These are phyloP conservation scores for Sclerotinia sclerotiorum DNA, from an alignment of 2,329 filamentous ascomycete species.

Conservation along the genomic window DNA sequence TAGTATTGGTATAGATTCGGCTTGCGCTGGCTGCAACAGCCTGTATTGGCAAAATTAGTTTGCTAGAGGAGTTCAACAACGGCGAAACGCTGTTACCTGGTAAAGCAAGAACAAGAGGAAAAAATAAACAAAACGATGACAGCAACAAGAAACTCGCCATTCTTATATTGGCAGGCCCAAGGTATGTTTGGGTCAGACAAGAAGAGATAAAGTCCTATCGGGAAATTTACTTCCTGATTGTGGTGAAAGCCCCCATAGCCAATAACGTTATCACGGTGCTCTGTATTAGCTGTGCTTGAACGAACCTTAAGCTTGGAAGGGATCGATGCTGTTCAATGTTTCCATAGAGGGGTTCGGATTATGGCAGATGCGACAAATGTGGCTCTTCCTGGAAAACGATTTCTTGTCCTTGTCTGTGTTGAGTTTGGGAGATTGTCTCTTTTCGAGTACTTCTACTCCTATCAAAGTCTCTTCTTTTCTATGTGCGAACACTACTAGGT, in stretches of 20 bases:
- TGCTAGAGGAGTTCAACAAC: slow-evolving; percentile 12
- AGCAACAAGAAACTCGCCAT: slow-evolving; percentile 14
- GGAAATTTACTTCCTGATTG: slow-evolving; percentile 16
- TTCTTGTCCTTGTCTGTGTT: neutral
- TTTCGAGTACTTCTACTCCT: neutral
- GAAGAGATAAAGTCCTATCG: slow-evolving; percentile 15
- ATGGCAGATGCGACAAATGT: slow-evolving; percentile 17
- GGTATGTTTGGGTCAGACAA: slow-evolving; percentile 7
- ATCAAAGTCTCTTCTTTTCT: neutral
- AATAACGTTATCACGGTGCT: slow-evolving; percentile 21
- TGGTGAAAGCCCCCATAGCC: slow-evolving; percentile 15
- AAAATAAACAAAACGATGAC: slow-evolving; percentile 8
- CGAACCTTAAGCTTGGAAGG: neutral
- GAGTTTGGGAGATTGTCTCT: neutral
- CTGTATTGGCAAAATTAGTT: slow-evolving; percentile 20
- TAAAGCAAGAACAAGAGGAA: slow-evolving; percentile 17
- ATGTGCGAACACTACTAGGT: neutral
- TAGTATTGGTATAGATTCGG: slow-evolving; percentile 27
- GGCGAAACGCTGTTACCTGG: slow-evolving; percentile 11
- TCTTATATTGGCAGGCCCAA: slow-evolving; percentile 6
- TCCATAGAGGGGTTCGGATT: slow-evolving; percentile 1
- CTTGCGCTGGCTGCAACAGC: slow-evolving; percentile 28
- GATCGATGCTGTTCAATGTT: neutral
- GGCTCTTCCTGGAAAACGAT: slow-evolving; percentile 10
- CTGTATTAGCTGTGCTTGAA: slow-evolving; percentile 1